Base-by-base conservation (phyloP, 2,329 filamentous ascomycete species). In the Chaetomiaceae sp. region DNA sequence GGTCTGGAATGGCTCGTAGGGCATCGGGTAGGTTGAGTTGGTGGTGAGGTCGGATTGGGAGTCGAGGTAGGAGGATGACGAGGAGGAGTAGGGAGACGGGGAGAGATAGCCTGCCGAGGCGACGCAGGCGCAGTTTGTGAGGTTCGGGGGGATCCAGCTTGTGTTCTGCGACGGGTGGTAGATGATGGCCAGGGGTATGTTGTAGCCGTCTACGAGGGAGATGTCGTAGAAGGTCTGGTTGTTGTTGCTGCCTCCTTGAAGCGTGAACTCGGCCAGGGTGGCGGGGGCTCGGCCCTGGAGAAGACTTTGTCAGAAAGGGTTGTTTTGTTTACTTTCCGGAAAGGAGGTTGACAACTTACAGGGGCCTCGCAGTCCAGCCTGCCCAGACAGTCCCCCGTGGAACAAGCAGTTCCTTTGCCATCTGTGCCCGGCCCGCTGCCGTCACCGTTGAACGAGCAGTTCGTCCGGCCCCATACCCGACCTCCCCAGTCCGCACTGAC, bases 201-300 rank as follows among this genome's bases (percentile, higher is more conserved):
- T 92, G 77, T 92, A 92, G 45, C 89, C 89, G 65, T 94, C 89
- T 20, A 94, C 89, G 3, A 92, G 76, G 37, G 87, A 91, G 58
- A 94, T 88, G 68, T 94, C 89, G 71, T 91, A 92, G 68, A 89
- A 94, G 9, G 84, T 87, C 65, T 91, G 85, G 54, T 66, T 70
- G 45, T 73, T 72, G 20, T 75, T 74, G 39, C 78, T 71, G 27
- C 85, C 84, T 25, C 85, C 87, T 46, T 82, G 79, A 15, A 92
- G 77, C 51, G 86, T 90, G 70, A 94, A 91, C 66, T 95, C 89
- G 36, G 87, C 88, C 12, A 95, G 78, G 1, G 88, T 91, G 14
- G 84, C 84, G 11, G 89, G 89, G 27, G 84, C 80, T 53, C 82
- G 77, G 17, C 89, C 88, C 85, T 88, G 39, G 42, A 36, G 9